phyloP scores from a whole-genome alignment of 225 moss, liverwort and hornwort species.

The Physcomitrium patens region DNA sequence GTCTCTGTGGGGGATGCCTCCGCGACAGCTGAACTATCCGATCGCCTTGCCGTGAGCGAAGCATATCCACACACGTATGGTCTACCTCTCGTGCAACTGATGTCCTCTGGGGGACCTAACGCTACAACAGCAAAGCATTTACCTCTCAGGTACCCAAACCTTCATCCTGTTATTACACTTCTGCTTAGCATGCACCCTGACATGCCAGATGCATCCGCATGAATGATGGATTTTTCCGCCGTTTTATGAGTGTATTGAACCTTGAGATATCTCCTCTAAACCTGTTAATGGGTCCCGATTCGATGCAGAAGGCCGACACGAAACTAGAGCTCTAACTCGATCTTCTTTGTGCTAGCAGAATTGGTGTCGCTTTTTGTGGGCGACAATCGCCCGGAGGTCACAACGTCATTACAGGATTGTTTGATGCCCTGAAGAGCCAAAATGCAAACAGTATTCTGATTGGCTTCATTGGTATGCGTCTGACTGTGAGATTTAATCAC shows the following conservation, averaged over 20 bases:
- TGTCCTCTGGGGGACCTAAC: conserved; percentile 26
- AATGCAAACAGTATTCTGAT: conserved; percentile 65
- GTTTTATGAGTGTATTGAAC: not conserved
- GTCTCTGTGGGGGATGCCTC: conserved; percentile 76
- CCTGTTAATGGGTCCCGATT: not conserved
- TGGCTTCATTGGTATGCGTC: conserved; percentile 83
- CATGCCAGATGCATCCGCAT: not conserved
- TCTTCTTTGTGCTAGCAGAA: conserved; percentile 45
- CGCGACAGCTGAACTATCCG: conserved; percentile 81
- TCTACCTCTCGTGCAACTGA: conserved; percentile 77
- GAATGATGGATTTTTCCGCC: not conserved
- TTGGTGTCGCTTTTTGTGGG: conserved; percentile 93
- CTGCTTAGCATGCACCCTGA: conserved; percentile 7
- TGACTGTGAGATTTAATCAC: not conserved
- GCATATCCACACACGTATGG: conserved; percentile 91
- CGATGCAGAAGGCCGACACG: not conserved
- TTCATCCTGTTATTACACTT: not conserved
- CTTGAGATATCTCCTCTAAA: too few species aligned
- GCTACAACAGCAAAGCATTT: conserved; percentile 42
- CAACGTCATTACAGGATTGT: conserved; percentile 83
- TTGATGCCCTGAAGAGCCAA: conserved; percentile 75
- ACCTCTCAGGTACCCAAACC: conserved; percentile 40
- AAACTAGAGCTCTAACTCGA: conserved; percentile 22
- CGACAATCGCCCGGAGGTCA: conserved; percentile 99
- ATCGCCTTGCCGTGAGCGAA: conserved; percentile 78